Conservation (phyloP, 768 basidiomycete genomes). For the Mycena vitilis region DNA sequence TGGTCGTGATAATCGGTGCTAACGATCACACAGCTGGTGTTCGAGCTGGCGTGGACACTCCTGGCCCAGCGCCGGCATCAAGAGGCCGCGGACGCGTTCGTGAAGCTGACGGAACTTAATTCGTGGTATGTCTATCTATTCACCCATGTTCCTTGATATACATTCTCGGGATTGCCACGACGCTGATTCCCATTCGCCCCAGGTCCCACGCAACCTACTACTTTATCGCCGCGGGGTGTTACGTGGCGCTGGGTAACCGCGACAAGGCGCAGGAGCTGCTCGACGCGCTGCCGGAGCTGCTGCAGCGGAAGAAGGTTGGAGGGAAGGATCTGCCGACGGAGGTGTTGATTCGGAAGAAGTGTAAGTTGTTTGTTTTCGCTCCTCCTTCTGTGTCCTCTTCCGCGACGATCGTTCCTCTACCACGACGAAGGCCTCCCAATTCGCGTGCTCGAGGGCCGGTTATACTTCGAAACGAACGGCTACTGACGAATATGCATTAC, state of each 20-base stretch:
- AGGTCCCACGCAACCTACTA: constrained; percentile 87
- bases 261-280: constrained; percentile 70
- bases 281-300: constrained; percentile 68
- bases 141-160: too few species aligned
- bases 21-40: constrained; percentile 62
- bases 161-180: too few species aligned
- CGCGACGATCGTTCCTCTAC: too few species aligned
- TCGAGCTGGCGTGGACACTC: constrained; percentile 84
- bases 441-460: too few species aligned
- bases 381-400: too few species aligned
- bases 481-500: background rate
- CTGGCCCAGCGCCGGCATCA: constrained; percentile 71
- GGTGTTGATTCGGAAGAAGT: constrained; percentile 80
- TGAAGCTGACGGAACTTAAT: constrained; percentile 74
- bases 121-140: too few species aligned
- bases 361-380: constrained; percentile 51
- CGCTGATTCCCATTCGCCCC: too few species aligned
- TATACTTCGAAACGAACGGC: too few species aligned
- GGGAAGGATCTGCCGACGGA: constrained; percentile 83
- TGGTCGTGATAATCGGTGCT: too few species aligned
- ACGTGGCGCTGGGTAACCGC: constrained; percentile 66
- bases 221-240: constrained; percentile 82
- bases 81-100: constrained; percentile 75
- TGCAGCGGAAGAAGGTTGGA: constrained; percentile 67
- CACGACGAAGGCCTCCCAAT: too few species aligned